Base-by-base conservation (phyloP, 2,329 filamentous ascomycete species). In the Colletotrichum lini region DNA sequence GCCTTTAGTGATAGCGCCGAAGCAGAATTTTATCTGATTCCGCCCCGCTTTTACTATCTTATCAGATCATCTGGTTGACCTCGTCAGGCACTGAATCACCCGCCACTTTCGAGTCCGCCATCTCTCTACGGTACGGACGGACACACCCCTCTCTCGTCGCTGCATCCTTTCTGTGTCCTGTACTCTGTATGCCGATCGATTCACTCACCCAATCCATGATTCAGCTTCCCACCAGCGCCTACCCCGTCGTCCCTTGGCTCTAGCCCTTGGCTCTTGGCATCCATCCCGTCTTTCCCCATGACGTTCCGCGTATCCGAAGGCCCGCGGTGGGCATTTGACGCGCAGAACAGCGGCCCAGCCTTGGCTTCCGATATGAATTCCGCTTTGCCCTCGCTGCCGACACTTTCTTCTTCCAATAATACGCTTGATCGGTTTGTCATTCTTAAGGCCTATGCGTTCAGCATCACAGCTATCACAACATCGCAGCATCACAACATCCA, bases 1-100 rank as follows among this genome's bases (percentile, higher is more conserved):
- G 65, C 65, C 58, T 16, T 13, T 44, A 18, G n/a, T 21, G 62
- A 35, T 68, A 45, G 58, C 45, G 54, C 53, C 23, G 54, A 15
- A 40, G 66, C 54, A 65, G 63, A 72, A 21, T 62, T 65, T 70
- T 70, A 70, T 70, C 70, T 61, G 66, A 72, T 70, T 23, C 3
- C 6, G 57, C 16, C 26, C 70, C 65, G 44, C 50, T 66, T 68
- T 71, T 71, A 45, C 61, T 61, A 72, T 72, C 70, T 72, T 72
- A 72, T 72, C 70, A 72, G 70, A 72, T 72, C 60, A 70, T 72
- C 70, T 61, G 44, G 18, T 45, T 23, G 57, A 45, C 45, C 26
- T 35, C 38, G 8, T 16, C n/a, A 18, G 26, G 45, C n/a, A 23
- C 44, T 15, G 58, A 53, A 30, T 1, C 53, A 45, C 47, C 67